phyloP scores from a whole-genome alignment of 768 basidiomycete genomes.

The Obba rivulosa region DNA sequence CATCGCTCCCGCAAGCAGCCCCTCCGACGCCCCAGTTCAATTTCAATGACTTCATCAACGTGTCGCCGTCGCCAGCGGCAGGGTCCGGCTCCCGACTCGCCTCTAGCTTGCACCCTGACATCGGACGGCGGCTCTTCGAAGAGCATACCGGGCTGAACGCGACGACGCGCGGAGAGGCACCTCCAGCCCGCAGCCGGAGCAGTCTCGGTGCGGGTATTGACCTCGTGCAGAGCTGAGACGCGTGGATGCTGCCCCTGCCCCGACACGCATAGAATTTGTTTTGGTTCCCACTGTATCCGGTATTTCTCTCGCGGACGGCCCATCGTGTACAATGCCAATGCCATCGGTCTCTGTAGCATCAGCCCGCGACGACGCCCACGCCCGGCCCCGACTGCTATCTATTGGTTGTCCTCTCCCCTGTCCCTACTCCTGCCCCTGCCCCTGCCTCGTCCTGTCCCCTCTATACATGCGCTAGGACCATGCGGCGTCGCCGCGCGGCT shows the following conservation, averaged over 20 bases:
- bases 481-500: not conserved
- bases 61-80: conserved; percentile 55
- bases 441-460: not conserved
- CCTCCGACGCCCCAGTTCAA: conserved; percentile 48
- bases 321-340: conserved; percentile 1
- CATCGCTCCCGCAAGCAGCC: conserved; percentile 2
- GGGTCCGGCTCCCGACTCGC: conserved; percentile 23
- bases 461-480: not conserved
- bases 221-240: conserved; percentile 9
- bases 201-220: conserved; percentile 20
- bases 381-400: conserved; percentile 1
- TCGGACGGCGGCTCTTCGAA: conserved; percentile 66
- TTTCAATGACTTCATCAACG: conserved; percentile 67
- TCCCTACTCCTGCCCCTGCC: not conserved
- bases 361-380: not conserved
- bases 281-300: not conserved
- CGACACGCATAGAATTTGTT: not conserved
- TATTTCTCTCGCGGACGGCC: not conserved
- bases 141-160: conserved; percentile 43
- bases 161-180: not conserved
- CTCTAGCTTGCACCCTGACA: conserved; percentile 54
- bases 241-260: not conserved
- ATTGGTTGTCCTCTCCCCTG: not conserved
- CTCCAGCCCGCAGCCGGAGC: conserved; percentile 3
- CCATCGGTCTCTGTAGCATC: conserved; percentile 1